A percentile compares a stretch with the other conserved stretches of the same genome.
Evolutionary conservation across 208 protist species (phyloP).

Genomic region (Leishmania arabica): DNA sequence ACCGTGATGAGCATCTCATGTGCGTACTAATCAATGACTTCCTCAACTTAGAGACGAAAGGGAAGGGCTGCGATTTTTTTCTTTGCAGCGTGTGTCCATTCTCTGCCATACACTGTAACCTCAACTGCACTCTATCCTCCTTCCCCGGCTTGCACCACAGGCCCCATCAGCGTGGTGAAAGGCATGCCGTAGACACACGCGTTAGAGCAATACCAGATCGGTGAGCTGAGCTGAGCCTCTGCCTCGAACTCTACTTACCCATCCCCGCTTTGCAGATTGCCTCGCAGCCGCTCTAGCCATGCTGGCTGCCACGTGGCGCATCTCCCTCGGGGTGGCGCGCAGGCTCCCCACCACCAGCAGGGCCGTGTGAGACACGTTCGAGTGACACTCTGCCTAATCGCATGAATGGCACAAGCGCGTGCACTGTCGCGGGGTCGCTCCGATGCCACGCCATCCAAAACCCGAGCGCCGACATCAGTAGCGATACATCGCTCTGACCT

Average conservation of each 20-base stretch:
- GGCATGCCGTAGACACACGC: not conserved
- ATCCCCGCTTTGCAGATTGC: not conserved
- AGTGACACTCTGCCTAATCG: not conserved
- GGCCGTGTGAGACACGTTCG: not conserved
- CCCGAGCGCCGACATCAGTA: not conserved
- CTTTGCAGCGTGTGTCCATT: too few relatives aligned
- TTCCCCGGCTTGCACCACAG: not conserved
- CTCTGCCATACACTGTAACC: too few relatives aligned
- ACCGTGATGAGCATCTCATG: not conserved
- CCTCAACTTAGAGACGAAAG: not conserved
- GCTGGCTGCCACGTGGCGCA: not conserved
- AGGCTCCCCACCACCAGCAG: not conserved
- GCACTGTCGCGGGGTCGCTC: not conserved
- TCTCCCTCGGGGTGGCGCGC: not conserved
- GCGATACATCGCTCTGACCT: not conserved
- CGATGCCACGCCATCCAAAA: not conserved
- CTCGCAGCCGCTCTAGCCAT: not conserved
- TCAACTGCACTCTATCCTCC: not conserved
- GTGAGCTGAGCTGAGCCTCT: not conserved
- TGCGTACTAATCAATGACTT: not conserved
- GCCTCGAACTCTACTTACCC: not conserved
- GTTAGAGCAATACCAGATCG: not conserved
- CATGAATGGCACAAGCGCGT: not conserved
- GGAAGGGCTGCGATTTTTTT: not conserved
- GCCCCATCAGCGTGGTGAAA: not conserved